Evolutionary conservation across 2,329 filamentous ascomycete genomes (phyloP).

Genomic region (Neodidymelliopsis sp.): DNA sequence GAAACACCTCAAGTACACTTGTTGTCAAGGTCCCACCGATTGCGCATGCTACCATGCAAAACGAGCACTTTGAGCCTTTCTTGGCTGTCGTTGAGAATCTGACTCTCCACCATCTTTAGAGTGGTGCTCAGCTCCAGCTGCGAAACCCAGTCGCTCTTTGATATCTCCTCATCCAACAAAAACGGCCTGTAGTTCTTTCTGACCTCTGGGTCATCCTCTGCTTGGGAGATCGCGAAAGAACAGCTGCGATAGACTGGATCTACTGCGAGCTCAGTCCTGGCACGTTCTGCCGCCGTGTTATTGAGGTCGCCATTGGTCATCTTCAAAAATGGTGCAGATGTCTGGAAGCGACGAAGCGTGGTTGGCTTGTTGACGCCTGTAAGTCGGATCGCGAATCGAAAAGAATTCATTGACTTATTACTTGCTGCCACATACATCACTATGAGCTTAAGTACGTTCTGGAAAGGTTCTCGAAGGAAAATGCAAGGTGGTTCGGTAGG

Average conservation of each 20-base stretch:
- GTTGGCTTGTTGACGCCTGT: conserved; percentile 1
- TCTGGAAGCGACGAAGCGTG: conserved; percentile 2
- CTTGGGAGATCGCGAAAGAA: conserved; percentile 54
- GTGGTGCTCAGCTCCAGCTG: conserved; percentile 63
- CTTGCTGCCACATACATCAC: not conserved
- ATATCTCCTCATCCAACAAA: conserved; percentile 52
- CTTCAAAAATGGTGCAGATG: conserved; percentile 4
- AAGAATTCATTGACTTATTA: conserved; percentile 3
- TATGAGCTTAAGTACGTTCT: no score
- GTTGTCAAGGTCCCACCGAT: conserved; percentile 42
- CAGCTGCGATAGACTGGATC: conserved; percentile 22
- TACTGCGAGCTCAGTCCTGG: conserved; percentile 16
- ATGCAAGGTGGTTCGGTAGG: not conserved
- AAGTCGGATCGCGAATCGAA: not conserved
- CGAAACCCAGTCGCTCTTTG: conserved; percentile 62
- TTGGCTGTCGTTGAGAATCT: conserved; percentile 50
- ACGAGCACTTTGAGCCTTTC: conserved; percentile 64
- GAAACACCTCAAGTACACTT: not conserved
- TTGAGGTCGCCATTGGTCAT: conserved; percentile 34
- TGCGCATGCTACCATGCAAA: conserved; percentile 66
- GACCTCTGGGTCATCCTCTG: conserved; percentile 57
- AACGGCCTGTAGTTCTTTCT: conserved; percentile 65
- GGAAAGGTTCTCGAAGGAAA: not conserved
- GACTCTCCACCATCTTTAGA: conserved; percentile 59
- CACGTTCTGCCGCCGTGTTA: conserved; percentile 32